Conservation (phyloP, 2,329 filamentous ascomycete species). For the Biscogniauxia sp. region DNA sequence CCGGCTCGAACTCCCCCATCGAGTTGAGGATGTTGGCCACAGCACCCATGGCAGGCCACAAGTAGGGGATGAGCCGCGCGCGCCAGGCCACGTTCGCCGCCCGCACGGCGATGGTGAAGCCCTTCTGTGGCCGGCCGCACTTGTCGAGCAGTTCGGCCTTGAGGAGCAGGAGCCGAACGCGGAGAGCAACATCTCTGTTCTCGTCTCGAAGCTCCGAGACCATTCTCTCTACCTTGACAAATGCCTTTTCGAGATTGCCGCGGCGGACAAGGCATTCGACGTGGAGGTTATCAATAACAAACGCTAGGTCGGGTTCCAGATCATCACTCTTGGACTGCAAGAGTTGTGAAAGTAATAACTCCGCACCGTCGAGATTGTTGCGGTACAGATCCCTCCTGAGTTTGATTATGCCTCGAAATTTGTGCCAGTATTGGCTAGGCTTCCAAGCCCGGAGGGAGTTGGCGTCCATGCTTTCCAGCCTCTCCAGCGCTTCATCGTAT, state of each 20-base stretch:
- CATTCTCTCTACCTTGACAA: conserved; percentile 46
- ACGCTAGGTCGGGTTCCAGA: conserved; percentile 51
- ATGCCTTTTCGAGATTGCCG: conserved; percentile 47
- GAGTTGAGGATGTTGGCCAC: conserved; percentile 68
- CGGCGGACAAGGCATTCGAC: conserved; percentile 50
- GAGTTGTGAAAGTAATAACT: conserved; percentile 50
- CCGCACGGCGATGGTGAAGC: conserved; percentile 72
- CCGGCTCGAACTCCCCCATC: conserved; percentile 68
- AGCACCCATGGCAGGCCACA: conserved; percentile 71
- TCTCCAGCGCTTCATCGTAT: conserved; percentile 65
- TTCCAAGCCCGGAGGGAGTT: conserved; percentile 71
- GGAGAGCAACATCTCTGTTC: conserved; percentile 57
- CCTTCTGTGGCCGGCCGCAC: conserved; percentile 67
- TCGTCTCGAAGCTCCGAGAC: conserved; percentile 42
- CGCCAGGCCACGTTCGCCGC: conserved; percentile 73
- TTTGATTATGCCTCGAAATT: conserved; percentile 65
- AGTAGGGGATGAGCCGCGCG: conserved; percentile 62
- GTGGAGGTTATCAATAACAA: conserved; percentile 50
- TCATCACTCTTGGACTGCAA: conserved; percentile 51
- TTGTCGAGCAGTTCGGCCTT: conserved; percentile 71
- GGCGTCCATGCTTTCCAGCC: conserved; percentile 58
- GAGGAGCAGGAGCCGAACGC: conserved; percentile 67
- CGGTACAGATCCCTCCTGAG: conserved; percentile 61
- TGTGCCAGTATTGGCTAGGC: conserved; percentile 69
- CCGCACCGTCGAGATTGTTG: conserved; percentile 50